phyloP scores from a whole-genome alignment of 2,329 filamentous ascomycete species.

The Epichloe coenophiala region DNA sequence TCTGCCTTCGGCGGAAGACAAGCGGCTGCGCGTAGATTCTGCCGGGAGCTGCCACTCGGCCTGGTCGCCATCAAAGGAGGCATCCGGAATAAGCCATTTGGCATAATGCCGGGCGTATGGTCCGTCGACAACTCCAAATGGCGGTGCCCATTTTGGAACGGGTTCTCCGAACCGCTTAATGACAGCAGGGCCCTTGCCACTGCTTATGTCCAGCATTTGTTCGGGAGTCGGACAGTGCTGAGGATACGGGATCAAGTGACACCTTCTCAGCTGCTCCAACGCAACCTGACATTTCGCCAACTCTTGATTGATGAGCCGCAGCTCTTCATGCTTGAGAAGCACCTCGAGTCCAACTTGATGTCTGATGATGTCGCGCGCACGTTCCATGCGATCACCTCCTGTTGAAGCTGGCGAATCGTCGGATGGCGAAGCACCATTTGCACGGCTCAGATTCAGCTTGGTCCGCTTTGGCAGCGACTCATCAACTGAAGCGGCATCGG shows the following conservation, averaged over 20 bases:
- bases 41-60: slow-evolving; percentile 30
- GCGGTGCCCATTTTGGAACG: slow-evolving; percentile 64
- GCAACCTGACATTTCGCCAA: slow-evolving; percentile 90
- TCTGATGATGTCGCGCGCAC: slow-evolving; percentile 60
- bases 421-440: neutral
- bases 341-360: slow-evolving; percentile 87
- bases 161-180: slow-evolving; percentile 46
- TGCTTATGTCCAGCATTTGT: slow-evolving; percentile 56
- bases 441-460: slow-evolving; percentile 19
- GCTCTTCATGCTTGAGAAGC: slow-evolving; percentile 83
- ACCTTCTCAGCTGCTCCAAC: slow-evolving; percentile 84
- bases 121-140: slow-evolving; percentile 83
- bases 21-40: slow-evolving; percentile 30
- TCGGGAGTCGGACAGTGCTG: slow-evolving; percentile 52
- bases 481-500: neutral
- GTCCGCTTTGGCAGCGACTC: slow-evolving; percentile 27
- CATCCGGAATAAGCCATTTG: slow-evolving; percentile 86
- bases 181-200: slow-evolving; percentile 60
- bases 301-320: slow-evolving; percentile 90
- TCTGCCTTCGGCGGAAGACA: slow-evolving; percentile 49
- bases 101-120: slow-evolving; percentile 91
- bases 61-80: slow-evolving; percentile 63
- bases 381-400: slow-evolving; percentile 24
- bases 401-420: slow-evolving; percentile 9
- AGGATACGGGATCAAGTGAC: slow-evolving; percentile 83